A percentile compares a stretch with the other conserved stretches of the same genome.
Evolutionary conservation across 2,329 filamentous ascomycete genomes (phyloP).

Genomic region (Fusarium palustre): DNA sequence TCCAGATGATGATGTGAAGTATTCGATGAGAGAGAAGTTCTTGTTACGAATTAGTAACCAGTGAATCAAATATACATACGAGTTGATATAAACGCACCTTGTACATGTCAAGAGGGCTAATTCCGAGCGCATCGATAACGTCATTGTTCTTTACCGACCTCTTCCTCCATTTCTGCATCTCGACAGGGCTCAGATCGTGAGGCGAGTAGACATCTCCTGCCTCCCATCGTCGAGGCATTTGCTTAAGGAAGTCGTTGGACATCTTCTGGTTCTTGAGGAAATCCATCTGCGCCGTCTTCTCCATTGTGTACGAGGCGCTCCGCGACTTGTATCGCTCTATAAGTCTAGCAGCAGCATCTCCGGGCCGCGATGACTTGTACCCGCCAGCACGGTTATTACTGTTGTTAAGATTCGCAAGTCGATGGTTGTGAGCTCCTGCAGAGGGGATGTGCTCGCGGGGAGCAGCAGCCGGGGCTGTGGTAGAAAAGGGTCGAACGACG

Average conservation of each 20-base stretch:
- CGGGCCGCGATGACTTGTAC: slow-evolving; percentile 26
- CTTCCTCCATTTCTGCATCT: slow-evolving; percentile 84
- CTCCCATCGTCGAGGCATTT: slow-evolving; percentile 78
- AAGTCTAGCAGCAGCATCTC: slow-evolving; percentile 48
- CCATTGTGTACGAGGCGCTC: slow-evolving; percentile 35
- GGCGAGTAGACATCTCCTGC: slow-evolving; percentile 90
- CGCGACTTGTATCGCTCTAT: slow-evolving; percentile 46
- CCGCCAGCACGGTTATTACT: slow-evolving; percentile 6
- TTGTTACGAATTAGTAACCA: slow-evolving; percentile 53
- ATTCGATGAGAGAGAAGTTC: slow-evolving; percentile 93
- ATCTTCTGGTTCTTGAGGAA: slow-evolving; percentile 55
- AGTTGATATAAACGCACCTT: slow-evolving; percentile 68
- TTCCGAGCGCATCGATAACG: slow-evolving; percentile 80
- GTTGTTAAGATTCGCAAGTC: slow-evolving; percentile 43
- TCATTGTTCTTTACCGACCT: slow-evolving; percentile 71
- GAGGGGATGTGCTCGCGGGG: slow-evolving; percentile 37
- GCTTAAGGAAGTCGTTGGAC: slow-evolving; percentile 67
- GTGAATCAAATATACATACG: neutral
- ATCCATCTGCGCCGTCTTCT: slow-evolving; percentile 53
- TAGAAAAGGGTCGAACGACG: slow-evolving; percentile 48
- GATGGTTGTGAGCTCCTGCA: slow-evolving; percentile 27
- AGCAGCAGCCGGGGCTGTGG: slow-evolving; percentile 45
- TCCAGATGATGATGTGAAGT: slow-evolving; percentile 87
- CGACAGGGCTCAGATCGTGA: slow-evolving; percentile 81
- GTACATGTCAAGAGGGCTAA: slow-evolving; percentile 87